Evolutionary conservation across 139 green algal genomes (phyloP), one percentile per base, ranked within the genome.

Genomic region (Ostreobium quekettii): DNA sequence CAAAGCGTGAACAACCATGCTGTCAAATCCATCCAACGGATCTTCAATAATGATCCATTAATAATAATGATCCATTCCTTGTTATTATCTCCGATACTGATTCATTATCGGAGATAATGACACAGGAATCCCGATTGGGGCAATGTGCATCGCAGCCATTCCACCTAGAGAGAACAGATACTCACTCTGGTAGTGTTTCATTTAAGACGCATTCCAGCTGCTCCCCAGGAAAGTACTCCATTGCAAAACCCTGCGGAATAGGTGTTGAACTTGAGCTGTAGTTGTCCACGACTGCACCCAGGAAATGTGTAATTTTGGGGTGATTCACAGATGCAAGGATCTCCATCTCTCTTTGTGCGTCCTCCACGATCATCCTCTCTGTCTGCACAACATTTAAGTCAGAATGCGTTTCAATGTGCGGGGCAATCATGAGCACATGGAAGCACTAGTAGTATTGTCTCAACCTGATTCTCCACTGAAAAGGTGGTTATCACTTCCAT

Each of bases 191-290:
- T 66, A 60, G 35, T 24, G 37, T 29, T 59, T 80, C 37, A 57
- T 77, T 29, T 71, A 82, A 35, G 26, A 66, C 31, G 26, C 37
- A 3, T 32, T 47, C 63, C 47, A 71, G 47, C 29, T 66, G 59
- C 30, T 66, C 26, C 7, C 59, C 59, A 29, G 29, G 60, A 60
- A 46, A 58, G 24, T 65, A 67, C 26, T 48, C 49, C 48, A 73
- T 53, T 22, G 32, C 30, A 19, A 36, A 60, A 19, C 63, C 28
- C 15, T 47, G 28, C 30, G 22, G 64, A 3, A 5, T 48, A 31
- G 31, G 22, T 38, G 42, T 19, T 26, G 11, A 11, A 11, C 19
- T 11, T 11, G 42, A 26, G 42, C 19, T 19, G 42, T 11, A 26
- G 42, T 53, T 19, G 19, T 53, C 19, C 19, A 53, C 19, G 11